These are phyloP conservation scores for Endocalyx cinctus DNA, from an alignment of 2,329 filamentous ascomycete genomes.

Conservation along the genomic window DNA sequence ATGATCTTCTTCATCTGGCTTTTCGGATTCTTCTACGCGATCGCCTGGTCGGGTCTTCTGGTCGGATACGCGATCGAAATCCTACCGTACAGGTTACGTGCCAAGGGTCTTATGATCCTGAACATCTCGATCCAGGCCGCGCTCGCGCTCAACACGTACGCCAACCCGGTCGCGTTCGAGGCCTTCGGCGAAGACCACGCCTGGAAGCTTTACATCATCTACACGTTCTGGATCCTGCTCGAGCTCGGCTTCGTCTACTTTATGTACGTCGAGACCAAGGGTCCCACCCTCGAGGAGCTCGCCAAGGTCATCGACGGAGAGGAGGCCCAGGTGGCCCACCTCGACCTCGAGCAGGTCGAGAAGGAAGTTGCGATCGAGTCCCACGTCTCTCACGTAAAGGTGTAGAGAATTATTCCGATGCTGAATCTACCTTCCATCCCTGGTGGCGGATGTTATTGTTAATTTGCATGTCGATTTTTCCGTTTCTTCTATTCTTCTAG, in stretches of 20 bases:
- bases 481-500: background rate
- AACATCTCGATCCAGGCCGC: constrained; percentile 52
- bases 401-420: constrained; percentile 7
- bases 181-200: constrained; percentile 35
- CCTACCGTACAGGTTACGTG: constrained; percentile 43
- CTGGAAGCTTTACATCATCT: constrained; percentile 55
- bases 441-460: background rate
- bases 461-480: background rate
- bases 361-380: constrained; percentile 32
- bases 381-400: constrained; percentile 24
- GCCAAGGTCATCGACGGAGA: constrained; percentile 64
- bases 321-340: constrained; percentile 41
- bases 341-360: constrained; percentile 42
- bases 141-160: constrained; percentile 49
- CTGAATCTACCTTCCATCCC: no score
- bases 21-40: constrained; percentile 46
- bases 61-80: constrained; percentile 50
- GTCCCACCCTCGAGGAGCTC: constrained; percentile 62
- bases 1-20: constrained; percentile 47
- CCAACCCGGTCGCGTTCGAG: constrained; percentile 51
- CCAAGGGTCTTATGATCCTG: constrained; percentile 53
- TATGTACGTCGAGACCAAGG: constrained; percentile 57
- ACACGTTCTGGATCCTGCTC: constrained; percentile 51
- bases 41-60: constrained; percentile 54
- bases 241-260: constrained; percentile 53